Base-by-base conservation (phyloP, 371 early-diverging fungal species). In the Mucor circinelloides region DNA sequence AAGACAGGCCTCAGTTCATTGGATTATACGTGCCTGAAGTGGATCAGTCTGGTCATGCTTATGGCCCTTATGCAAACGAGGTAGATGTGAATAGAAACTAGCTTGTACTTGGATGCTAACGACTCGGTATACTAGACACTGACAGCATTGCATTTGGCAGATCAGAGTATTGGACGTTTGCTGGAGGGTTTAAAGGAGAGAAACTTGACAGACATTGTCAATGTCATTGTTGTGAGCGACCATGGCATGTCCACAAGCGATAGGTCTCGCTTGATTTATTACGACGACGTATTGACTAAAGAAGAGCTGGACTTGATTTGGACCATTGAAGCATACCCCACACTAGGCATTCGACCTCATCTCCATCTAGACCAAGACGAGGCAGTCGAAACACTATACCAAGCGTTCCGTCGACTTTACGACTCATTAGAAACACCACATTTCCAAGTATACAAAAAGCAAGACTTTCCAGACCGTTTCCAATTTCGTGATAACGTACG, bases 191-290 rank as follows among this genome's bases (percentile, higher is more conserved):
- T 97, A 0, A 79, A 68, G 6, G 66, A 66, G 30, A 79, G 93
- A 31, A 86, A 90, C 54, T 71, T 95, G 70, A 84, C 86, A 10
- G 75, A 90, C 31, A 79, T 87, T 30, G 90, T 95, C n/a, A 91
- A 97, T 71, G 59, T 97, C 3, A 83, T 98, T 40, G 73, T 97
- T 30, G 95, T 96, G 12, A 89, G 95, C 67, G 98, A 97, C 74
- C 99, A 97, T 67, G 98, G 99, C 6, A 97, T 98, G 98, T 85
- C 94, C 0, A 74, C 80, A 27, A 69, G 78, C 13, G 74, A 84
- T 17, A 73, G 81, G 40, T 77, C 87, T 15, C 75, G 81, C 4
- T 58, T 79, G 27, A 86, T 95, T 40, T 92, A 83, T 72, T 80
- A 95, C 60, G 96, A 95, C 60, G 92, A 94, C 63, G 75, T 67